Percentiles rank a stretch among this genome's conserved stretches.
phyloP scores from a whole-genome alignment of 2,329 filamentous ascomycete species.

The Emydomyces testavorans region DNA sequence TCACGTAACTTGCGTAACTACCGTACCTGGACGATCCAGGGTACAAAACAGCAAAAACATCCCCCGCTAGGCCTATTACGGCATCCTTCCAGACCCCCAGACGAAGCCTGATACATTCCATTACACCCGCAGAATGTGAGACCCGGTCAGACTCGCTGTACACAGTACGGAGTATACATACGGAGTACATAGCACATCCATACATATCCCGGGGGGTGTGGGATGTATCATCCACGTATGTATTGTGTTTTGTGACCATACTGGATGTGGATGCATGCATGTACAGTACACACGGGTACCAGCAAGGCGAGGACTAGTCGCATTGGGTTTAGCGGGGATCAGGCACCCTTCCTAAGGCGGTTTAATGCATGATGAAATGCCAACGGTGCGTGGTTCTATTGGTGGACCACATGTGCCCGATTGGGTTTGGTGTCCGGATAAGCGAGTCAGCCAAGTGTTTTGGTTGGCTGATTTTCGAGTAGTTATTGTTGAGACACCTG shows the following conservation, averaged over 20 bases:
- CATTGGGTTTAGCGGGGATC: background rate
- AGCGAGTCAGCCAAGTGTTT: background rate
- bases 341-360: background rate
- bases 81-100: conserved; percentile 4
- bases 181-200: too few relatives aligned
- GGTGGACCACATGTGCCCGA: background rate
- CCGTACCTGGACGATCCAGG: too few relatives aligned
- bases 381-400: background rate
- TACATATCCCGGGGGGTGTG: too few relatives aligned
- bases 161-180: too few relatives aligned
- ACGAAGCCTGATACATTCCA: background rate
- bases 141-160: background rate
- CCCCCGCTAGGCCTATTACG: conserved; percentile 6
- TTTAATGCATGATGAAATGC: background rate
- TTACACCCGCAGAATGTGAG: conserved; percentile 6
- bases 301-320: background rate
- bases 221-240: too few relatives aligned
- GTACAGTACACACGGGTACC: too few relatives aligned
- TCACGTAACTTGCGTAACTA: too few relatives aligned
- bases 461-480: background rate
- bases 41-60: too few relatives aligned
- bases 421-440: conserved; percentile 2
- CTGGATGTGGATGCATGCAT: too few relatives aligned
- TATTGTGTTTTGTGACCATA: too few relatives aligned
- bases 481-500: background rate